Evolutionary conservation across 1,284 basidiomycete genomes (phyloP), one percentile per base, ranked within the genome.

Genomic region (Ceratobasidium sp.): DNA sequence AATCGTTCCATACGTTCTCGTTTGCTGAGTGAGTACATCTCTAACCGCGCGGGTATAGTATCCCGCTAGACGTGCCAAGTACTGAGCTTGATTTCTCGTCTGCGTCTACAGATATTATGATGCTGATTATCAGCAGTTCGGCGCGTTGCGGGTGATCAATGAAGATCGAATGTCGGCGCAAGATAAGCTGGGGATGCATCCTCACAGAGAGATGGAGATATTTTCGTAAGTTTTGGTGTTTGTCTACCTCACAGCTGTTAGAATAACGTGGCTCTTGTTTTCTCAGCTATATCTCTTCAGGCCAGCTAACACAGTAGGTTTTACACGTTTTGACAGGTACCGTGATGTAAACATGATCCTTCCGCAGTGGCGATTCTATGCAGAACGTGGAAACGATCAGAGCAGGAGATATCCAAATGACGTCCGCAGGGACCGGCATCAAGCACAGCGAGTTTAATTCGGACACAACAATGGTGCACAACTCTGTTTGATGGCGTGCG

Each of bases 331-430:
- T 58, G 43, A 23, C 44, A 43, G n/a, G 23, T n/a, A 14, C 38
- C 35, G 14, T 50, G 13, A 35, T 50, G 11, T 64, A 5, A 49
- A 13, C 50, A 54, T 30, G 28, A 46, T 67, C 32, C 6, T 55
- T 54, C n/a, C 46, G 32, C 46, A 91, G 91, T 82, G 87, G 90
- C 81, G 95, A 98, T 82, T 91, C 89, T 1, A 93, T 98, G 91
- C 90, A 91, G 49, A 97, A 97, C 82, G 86, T 87, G 73, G 96
- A 98, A 82, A 84, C 94, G 71, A 88, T 98, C 78, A 89, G 89
- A 78, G 88, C 93, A 14, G 96, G 96, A 1, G 92, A 94, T 77
- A 79, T 98, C 46, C 96, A 98, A 81, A 89, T 97, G 83, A 98
- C 95, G 0, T 92, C 90, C 2, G 90, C 95, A 0, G 95, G 96